A percentile compares a stretch with the other conserved stretches of the same genome.
phyloP scores from a whole-genome alignment of 306 rosid genomes.

The Prunus mira region DNA sequence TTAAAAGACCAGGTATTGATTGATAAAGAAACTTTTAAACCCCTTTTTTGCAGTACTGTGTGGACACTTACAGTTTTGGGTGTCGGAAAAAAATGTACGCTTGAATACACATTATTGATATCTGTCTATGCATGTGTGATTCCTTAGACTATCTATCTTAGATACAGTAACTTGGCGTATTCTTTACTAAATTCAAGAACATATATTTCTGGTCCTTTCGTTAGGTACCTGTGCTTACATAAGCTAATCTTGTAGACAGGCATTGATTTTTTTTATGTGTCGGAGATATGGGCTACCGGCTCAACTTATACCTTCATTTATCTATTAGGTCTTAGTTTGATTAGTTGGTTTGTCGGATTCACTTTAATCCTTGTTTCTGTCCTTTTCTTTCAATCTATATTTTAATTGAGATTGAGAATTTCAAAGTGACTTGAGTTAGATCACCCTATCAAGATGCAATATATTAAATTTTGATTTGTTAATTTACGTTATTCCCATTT shows the following conservation, averaged over 20 bases:
- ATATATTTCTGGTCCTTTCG: not conserved
- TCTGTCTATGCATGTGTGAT: not conserved
- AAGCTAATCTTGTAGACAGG: not conserved
- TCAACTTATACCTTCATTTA: not conserved
- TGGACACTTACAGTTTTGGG: not conserved
- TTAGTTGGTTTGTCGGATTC: not conserved
- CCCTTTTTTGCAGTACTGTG: not conserved
- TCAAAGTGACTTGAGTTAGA: not conserved
- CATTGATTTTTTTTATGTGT: not conserved
- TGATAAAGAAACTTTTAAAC: not conserved
- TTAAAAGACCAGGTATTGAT: constrained; percentile 64
- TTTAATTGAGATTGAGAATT: not conserved
- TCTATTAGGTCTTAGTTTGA: not conserved
- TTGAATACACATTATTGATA: not conserved
- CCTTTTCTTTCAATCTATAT: not conserved
- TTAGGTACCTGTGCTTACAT: not conserved
- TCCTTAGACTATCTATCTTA: not conserved
- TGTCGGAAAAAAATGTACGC: not conserved
- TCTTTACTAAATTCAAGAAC: not conserved
- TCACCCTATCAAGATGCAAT: not conserved
- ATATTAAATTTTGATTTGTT: not conserved
- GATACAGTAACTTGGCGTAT: not conserved
- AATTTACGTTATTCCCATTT: not conserved
- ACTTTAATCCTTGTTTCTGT: not conserved
- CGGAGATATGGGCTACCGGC: not conserved